Evolutionary conservation across 2,329 filamentous ascomycete species (phyloP), one percentile per base, ranked within the genome.

Genomic region (Rugonectria rugulosa): DNA sequence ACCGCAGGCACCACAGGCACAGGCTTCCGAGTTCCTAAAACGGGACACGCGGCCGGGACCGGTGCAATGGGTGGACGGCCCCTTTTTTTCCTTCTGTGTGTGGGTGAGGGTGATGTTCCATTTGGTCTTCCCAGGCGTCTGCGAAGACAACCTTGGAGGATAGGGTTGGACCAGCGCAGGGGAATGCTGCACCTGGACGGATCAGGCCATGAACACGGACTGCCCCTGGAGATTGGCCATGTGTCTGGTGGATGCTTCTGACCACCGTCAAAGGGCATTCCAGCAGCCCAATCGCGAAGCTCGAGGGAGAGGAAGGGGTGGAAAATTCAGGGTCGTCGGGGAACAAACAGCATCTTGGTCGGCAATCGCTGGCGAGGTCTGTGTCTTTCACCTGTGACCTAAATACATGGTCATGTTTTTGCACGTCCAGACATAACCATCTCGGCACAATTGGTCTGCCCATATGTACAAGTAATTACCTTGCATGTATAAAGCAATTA

Each of bases 191-290:
- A 50, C 23, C 27, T 49, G 51, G 56, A 52, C 60, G 52, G 54
- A 66, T 61, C 59, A 57, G 53, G 60, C 41, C 52, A 60, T 56
- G 46, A 52, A 57, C 54, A 64, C 50, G 31, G 54, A 49, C 44
- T 31, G 44, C 60, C 60, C 60, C 49, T 65, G 59, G 55, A 31
- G 34, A 48, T 41, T n/a, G 23, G 45, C 62, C 57, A 65, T 65
- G 62, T 65, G 46, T 40, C 11, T 20, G 7, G 46, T 42, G 62
- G 57, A 32, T 32, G 48, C 24, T 27, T 27, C 24, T 27, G 24
- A 27, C 24, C 24, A 6, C 24, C 24, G 6, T 11, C 24, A 6
- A 27, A 11, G 24, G n/a, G n/a, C n/a, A 37, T 54, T 41, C n/a
- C 17, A 21, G 21, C 9, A 19, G 19, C 29, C 29, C 29, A 32